Percentiles rank a stretch among this genome's conserved stretches.
Evolutionary conservation across 1,284 basidiomycete species (phyloP).

Genomic region (Tilletia walkeri): DNA sequence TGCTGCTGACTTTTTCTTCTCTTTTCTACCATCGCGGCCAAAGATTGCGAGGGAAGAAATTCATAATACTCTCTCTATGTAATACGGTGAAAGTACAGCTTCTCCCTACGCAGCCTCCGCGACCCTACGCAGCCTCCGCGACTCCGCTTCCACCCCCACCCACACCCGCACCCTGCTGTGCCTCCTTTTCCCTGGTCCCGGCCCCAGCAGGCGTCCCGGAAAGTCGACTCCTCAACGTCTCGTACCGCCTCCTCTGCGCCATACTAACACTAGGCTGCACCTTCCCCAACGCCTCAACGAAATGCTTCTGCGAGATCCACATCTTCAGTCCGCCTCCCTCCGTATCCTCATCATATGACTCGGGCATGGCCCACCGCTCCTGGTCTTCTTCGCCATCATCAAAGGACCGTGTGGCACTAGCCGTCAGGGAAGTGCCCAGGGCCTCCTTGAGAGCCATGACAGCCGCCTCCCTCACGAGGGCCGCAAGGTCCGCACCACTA

Average conservation of each 20-base stretch:
- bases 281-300: constrained; percentile 73
- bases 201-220: constrained; percentile 23
- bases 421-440: constrained; percentile 29
- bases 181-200: neutral
- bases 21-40: too few species aligned
- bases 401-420: constrained; percentile 10
- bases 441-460: constrained; percentile 72
- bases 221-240: constrained; percentile 55
- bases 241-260: constrained; percentile 78
- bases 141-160: too few species aligned
- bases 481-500: constrained; percentile 52
- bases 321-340: constrained; percentile 16
- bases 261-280: constrained; percentile 80
- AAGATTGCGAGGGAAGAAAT: too few species aligned
- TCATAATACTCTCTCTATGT: too few species aligned
- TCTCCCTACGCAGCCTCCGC: too few species aligned
- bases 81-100: too few species aligned
- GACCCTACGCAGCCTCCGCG: too few species aligned
- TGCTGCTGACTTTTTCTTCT: too few species aligned
- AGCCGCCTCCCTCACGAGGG: constrained; percentile 67
- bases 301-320: constrained; percentile 64
- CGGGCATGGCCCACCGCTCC: neutral
- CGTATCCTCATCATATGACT: neutral
- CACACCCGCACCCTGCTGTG: too few species aligned
- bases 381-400: neutral